Conservation (phyloP, 352 stramenopile species). For the Pythium guiyangense region DNA sequence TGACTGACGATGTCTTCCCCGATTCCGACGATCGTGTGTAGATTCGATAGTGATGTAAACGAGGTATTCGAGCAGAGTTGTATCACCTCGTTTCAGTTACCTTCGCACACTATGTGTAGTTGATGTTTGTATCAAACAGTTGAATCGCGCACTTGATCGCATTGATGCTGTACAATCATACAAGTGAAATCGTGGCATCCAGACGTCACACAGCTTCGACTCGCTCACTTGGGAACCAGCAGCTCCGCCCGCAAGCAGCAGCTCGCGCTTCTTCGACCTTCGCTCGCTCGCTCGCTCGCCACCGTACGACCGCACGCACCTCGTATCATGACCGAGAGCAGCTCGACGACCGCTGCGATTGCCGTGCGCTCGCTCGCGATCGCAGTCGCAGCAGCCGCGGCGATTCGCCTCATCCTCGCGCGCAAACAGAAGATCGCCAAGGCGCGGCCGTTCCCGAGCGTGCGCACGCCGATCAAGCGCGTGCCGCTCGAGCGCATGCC, state of each 20-base stretch:
- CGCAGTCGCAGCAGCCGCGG: constrained; percentile 38
- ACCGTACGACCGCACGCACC: too few species aligned
- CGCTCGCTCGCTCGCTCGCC: neutral
- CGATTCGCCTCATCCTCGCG: constrained; percentile 54
- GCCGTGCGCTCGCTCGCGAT: constrained; percentile 24
- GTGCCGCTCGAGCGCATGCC: constrained; percentile 62
- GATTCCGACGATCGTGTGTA: too few species aligned
- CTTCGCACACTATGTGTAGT: too few species aligned
- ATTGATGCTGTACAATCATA: neutral
- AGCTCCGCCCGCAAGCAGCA: neutral
- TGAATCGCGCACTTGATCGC: too few species aligned
- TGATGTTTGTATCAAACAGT: too few species aligned
- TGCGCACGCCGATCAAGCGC: constrained; percentile 67
- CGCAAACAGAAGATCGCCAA: constrained; percentile 45
- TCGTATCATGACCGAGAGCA: constrained; percentile 15
- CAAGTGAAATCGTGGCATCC: neutral
- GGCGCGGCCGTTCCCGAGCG: constrained; percentile 49
- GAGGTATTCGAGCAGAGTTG: too few species aligned
- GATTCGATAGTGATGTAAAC: too few species aligned
- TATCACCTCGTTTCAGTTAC: too few species aligned
- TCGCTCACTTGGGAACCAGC: neutral
- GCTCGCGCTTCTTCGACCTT: neutral
- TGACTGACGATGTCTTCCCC: too few species aligned
- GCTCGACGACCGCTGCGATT: constrained; percentile 4
- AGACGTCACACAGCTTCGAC: neutral